Percentiles rank a stretch among this genome's conserved stretches.
Conservation (phyloP, 2,329 filamentous ascomycete species). For the Exophiala aquamarina region DNA sequence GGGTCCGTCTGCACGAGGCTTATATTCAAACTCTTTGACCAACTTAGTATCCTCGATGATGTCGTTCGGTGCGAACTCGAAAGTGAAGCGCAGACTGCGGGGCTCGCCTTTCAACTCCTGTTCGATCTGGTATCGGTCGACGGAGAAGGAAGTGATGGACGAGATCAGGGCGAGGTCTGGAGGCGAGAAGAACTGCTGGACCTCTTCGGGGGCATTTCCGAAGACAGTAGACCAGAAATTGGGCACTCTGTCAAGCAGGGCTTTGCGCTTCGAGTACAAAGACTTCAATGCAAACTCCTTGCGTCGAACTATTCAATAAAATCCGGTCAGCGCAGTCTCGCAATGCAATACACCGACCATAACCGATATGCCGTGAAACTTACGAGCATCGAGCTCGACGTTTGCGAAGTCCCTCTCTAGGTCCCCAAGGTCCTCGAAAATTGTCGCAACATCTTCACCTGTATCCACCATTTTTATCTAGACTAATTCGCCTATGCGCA, state of each 20-base stretch:
- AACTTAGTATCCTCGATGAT: slow-evolving; percentile 75
- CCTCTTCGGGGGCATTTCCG: slow-evolving; percentile 78
- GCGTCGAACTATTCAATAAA: slow-evolving; percentile 19
- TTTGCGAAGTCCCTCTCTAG: slow-evolving; percentile 84
- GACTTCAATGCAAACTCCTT: slow-evolving; percentile 38
- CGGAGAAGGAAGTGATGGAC: slow-evolving; percentile 66
- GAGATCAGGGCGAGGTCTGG: slow-evolving; percentile 73
- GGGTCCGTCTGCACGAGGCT: slow-evolving; percentile 53
- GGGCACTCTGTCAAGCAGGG: slow-evolving; percentile 69
- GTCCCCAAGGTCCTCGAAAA: slow-evolving; percentile 63
- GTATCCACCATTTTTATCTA: slow-evolving; percentile 11
- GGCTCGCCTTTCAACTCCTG: slow-evolving; percentile 68
- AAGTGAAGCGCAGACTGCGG: slow-evolving; percentile 72
- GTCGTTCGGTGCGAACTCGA: slow-evolving; percentile 78
- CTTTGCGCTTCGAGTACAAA: slow-evolving; percentile 74
- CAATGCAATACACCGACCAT: too few relatives aligned
- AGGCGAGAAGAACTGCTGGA: slow-evolving; percentile 85
- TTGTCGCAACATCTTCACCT: slow-evolving; percentile 31
- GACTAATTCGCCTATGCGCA: too few relatives aligned
- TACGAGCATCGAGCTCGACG: slow-evolving; percentile 79
- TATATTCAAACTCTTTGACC: slow-evolving; percentile 89
- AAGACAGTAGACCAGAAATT: slow-evolving; percentile 96
- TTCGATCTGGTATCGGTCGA: slow-evolving; percentile 76
- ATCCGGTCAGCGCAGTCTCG: slow-evolving; percentile 3
- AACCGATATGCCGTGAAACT: too few relatives aligned